Percentiles rank a stretch among this genome's conserved stretches.
These are phyloP conservation scores for Cucurbita pepo DNA, from an alignment of 306 rosid species.

Conservation along the genomic window DNA sequence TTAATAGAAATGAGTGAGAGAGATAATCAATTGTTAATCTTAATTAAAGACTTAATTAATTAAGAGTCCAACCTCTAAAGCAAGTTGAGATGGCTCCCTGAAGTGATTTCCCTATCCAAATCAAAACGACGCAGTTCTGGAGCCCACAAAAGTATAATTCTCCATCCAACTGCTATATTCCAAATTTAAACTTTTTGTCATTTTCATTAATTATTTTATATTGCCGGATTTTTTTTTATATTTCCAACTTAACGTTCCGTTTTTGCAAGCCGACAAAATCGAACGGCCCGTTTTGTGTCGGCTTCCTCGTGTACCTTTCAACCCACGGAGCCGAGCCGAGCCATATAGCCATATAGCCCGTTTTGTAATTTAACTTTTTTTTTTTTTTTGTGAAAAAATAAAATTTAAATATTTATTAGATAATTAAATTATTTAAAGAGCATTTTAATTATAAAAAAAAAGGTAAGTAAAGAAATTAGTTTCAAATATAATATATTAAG, in stretches of 20 bases:
- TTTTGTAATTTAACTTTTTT: too few relatives aligned
- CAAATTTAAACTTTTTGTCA: constrained; percentile 19
- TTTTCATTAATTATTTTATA: background rate
- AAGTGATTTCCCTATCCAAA: background rate
- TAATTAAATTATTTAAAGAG: too few relatives aligned
- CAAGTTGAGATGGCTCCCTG: background rate
- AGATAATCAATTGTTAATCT: background rate
- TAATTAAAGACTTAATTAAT: background rate
- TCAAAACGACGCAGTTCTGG: constrained; percentile 40
- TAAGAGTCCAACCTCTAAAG: background rate
- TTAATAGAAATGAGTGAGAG: too few relatives aligned
- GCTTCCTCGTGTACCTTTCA: constrained; percentile 17
- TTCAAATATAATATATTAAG: too few relatives aligned
- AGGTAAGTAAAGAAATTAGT: background rate
- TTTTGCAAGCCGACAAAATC: constrained; percentile 31
- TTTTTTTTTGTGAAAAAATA: too few relatives aligned
- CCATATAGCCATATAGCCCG: too few relatives aligned
- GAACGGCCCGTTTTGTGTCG: constrained; percentile 49
- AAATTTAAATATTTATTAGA: too few relatives aligned
- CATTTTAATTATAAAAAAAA: too few relatives aligned
- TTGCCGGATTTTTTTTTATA: constrained; percentile 3
- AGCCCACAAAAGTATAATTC: constrained; percentile 29
- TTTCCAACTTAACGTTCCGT: constrained; percentile 29
- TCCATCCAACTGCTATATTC: constrained; percentile 30
- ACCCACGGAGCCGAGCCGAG: background rate